Evolutionary conservation across 768 basidiomycete genomes (phyloP), one percentile per base, ranked within the genome.

Genomic region (Panaeolus cyanescens): DNA sequence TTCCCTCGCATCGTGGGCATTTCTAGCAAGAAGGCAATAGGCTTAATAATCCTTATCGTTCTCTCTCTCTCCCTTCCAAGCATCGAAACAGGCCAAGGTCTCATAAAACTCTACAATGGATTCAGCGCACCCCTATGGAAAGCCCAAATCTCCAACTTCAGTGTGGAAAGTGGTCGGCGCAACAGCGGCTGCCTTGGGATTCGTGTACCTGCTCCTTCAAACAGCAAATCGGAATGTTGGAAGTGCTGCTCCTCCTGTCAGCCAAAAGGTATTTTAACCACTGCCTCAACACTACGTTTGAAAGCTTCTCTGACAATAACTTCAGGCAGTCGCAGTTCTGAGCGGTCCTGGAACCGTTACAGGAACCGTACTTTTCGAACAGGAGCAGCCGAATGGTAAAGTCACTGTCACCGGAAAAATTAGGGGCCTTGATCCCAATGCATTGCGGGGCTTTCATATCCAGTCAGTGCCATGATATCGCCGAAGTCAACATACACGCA

Each of bases 381-480:
- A 93, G 71, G 58, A 76, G 2, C 70, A 77, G 17, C 71, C 72
- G 62, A 70, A 69, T 58, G 82, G 80, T 2, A 81, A 85, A 25
- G 88, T 91, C 54, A 83, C 75, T 13, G 74, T 94, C 37, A 82
- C 82, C 9, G 91, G 91, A 28, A 78, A 83, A 56, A 77, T 95
- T 63, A 79, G 75, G 59, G 83, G 83, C 62, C 80, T 94, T 45
- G 81, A 85, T 63, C 77, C 86, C 4, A 79, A 79, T 54, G 78
- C 87, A 4, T 70, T 78, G 61, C 83, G 87, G 33, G 93, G 93
- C 5, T 91, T 93, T 77, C 93, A 94, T 74, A 76, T 95, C 59
- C 92, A 95, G 91, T 91, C 65, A 60, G 88, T 77, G 45, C 22
- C 25, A 28, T 50, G 7, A 50, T 50, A 50, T 50, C 45, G 39